These are phyloP conservation scores for Apophysomyces trapeziformis DNA, from an alignment of 371 early-diverging fungal species.

Conservation along the genomic window DNA sequence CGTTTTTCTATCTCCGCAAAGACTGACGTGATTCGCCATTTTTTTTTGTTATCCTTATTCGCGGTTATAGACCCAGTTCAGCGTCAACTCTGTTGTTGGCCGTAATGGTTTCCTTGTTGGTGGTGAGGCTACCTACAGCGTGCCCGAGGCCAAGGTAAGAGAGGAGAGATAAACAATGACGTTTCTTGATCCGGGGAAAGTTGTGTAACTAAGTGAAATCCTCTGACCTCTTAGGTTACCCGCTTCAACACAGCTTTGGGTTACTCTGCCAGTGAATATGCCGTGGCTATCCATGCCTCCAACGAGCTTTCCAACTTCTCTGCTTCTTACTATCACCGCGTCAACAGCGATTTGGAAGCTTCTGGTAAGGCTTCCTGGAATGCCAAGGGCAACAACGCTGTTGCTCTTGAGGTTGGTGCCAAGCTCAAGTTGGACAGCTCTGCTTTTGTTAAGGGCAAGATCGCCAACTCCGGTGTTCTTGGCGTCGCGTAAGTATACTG, in stretches of 20 bases:
- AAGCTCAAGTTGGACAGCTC: conserved; percentile 89
- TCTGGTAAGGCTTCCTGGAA: conserved; percentile 95
- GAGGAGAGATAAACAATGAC: background rate
- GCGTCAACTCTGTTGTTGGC: conserved; percentile 60
- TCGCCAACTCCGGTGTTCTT: conserved; percentile 92
- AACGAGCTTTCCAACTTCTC: conserved; percentile 76
- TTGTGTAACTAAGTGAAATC: conserved; percentile 6
- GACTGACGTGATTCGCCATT: conserved; percentile 5
- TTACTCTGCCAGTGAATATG: conserved; percentile 86
- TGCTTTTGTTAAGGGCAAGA: conserved; percentile 95
- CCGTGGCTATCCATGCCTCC: conserved; percentile 83
- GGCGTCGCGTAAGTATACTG: conserved; percentile 72
- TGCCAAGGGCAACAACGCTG: conserved; percentile 71
- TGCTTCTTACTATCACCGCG: conserved; percentile 96
- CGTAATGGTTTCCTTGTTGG: conserved; percentile 89
- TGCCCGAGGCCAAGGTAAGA: conserved; percentile 75
- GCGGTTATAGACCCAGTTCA: conserved; percentile 44
- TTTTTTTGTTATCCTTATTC: conserved; percentile 1
- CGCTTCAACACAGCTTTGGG: conserved; percentile 89
- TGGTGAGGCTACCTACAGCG: conserved; percentile 93
- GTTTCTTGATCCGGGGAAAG: background rate
- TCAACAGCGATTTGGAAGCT: conserved; percentile 88
- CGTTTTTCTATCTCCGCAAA: conserved; percentile 1
- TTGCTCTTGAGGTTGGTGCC: conserved; percentile 94
- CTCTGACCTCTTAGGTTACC: conserved; percentile 51